Base-by-base conservation (phyloP, 2,329 filamentous ascomycete species). In the Neocucurbitaria cava region DNA sequence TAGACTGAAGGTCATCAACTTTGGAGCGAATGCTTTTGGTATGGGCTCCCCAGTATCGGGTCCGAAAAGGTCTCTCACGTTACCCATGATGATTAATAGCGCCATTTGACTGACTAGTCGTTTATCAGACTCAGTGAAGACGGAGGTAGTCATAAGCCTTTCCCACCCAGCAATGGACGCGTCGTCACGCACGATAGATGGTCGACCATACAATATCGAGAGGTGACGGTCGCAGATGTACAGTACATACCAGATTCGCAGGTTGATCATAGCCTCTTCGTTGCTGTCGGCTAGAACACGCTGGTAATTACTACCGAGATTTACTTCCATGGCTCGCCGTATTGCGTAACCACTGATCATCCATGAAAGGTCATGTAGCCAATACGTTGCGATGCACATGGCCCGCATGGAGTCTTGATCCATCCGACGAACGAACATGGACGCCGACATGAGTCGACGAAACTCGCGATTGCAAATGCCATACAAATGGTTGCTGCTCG, bases 181-280 rank as follows among this genome's bases (percentile, higher is more conserved):
- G 49, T 87, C 83, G 46, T 87, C 85, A 24, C 83, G 82, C 0
- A 87, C 82, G 8, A 86, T 81, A 0, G 84, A 82, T 1, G 83
- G 83, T 2, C 86, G 77, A 2, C 84, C 84, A 49, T 88, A 87
- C 0, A 86, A 74, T 20, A 86, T 87, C 17, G 84, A 85, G 24
- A 88, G 84, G 67, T 89, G 86, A 56, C 87, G 86, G 62, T 89
- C 86, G 63, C 85, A 88, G 1, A 87, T 84, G 62, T 88, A 89
- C 0, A 70, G 43, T 8, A 68, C 48, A 67, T 87, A 88, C 85
- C 85, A 88, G 11, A 88, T 71, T 18, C 86, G 78, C 3, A 85
- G 79, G 31, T 81, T 80, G 52, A 87, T 83, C 51, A 79, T 77
- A 0, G 78, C 78, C 39, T 83, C 79, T 11, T 78, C 74, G 11